Base-by-base conservation (phyloP, 257 asterid species). In the Coffea canephora region DNA sequence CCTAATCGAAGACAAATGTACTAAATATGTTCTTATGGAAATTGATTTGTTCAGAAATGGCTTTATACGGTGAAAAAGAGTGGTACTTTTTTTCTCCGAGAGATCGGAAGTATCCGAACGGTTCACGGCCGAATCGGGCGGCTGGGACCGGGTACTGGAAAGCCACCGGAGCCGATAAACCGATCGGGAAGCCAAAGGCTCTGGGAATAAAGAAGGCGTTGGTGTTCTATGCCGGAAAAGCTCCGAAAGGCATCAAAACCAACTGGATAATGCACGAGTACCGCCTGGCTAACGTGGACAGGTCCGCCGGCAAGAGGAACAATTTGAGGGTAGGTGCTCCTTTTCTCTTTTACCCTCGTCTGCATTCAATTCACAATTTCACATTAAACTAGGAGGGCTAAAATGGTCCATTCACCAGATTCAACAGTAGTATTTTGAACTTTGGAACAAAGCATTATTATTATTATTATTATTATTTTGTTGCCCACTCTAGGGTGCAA, bases 241-340 rank as follows among this genome's bases (percentile, higher is more conserved):
- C 96, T 5, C 96, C 91, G 0, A 87, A 74, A 81, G 96, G 93
- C 19, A 85, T 85, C 62, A 91, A 91, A 46, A 91, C 94, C 34
- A 90, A 91, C 74, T 91, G 94, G 96, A 91, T 91, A 43, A 91
- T 91, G 96, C 94, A 91, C 48, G 96, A 91, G 74, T 91, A 91
- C 34, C 88, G 96, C 5, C 81, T 91, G 7, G 96, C 94, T 52
- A 89, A 89, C 55, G 96, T 91, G 4, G 96, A 91, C 82, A 65
- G 94, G 11, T 91, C 96, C 6, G 93, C 93, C 39, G 87, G 86
- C 77, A 91, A 91, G 81, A 83, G 31, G 74, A 85, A 55, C 71
- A 91, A 84, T 77, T 80, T 74, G 82, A 91, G 94, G 92, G 94
- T 90, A 85, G 61, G 9, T 78, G 7, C 23, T 27, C 18, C 46